These are phyloP conservation scores for Phytophthora pseudosyringae DNA, from an alignment of 352 stramenopile genomes.

Conservation along the genomic window DNA sequence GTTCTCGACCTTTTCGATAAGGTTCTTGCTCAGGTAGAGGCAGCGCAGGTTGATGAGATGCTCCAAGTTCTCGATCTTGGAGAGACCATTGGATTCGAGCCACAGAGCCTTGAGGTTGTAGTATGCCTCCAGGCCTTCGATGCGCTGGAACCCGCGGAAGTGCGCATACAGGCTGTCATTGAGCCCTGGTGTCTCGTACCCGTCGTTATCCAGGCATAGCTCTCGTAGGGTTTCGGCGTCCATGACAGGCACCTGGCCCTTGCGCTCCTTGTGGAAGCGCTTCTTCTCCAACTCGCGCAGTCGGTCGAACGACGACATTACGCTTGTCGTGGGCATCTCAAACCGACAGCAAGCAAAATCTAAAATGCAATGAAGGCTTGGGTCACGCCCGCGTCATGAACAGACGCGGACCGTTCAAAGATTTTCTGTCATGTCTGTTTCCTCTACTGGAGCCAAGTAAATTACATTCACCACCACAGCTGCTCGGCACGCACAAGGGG, in stretches of 20 bases:
- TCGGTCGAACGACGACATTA: slow-evolving; percentile 57
- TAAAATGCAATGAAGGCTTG: slow-evolving; percentile 5
- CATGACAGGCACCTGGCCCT: slow-evolving; percentile 87
- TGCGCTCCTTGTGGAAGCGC: slow-evolving; percentile 67
- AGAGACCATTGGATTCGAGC: slow-evolving; percentile 95
- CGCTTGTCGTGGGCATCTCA: slow-evolving; percentile 47
- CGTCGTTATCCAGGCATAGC: slow-evolving; percentile 91
- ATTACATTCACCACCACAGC: slow-evolving; percentile 27
- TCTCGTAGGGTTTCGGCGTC: slow-evolving; percentile 82
- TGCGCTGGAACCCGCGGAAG: slow-evolving; percentile 94
- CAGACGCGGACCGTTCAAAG: slow-evolving; percentile 33
- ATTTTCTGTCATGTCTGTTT: slow-evolving; percentile 28
- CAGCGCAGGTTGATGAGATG: slow-evolving; percentile 85
- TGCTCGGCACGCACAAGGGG: slow-evolving; percentile 4
- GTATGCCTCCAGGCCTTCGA: slow-evolving; percentile 95
- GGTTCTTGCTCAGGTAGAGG: slow-evolving; percentile 95
- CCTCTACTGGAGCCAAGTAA: slow-evolving; percentile 33
- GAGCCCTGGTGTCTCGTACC: slow-evolving; percentile 95
- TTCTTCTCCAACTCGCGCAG: slow-evolving; percentile 76
- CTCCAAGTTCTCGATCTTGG: slow-evolving; percentile 82
- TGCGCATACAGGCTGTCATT: slow-evolving; percentile 95
- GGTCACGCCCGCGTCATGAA: slow-evolving; percentile 9
- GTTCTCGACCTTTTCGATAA: slow-evolving; percentile 87
- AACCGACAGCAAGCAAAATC: slow-evolving; percentile 7
- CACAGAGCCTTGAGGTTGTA: slow-evolving; percentile 94